Base-by-base conservation (phyloP, 1,284 basidiomycete species). In the Amylostereum areolatum region DNA sequence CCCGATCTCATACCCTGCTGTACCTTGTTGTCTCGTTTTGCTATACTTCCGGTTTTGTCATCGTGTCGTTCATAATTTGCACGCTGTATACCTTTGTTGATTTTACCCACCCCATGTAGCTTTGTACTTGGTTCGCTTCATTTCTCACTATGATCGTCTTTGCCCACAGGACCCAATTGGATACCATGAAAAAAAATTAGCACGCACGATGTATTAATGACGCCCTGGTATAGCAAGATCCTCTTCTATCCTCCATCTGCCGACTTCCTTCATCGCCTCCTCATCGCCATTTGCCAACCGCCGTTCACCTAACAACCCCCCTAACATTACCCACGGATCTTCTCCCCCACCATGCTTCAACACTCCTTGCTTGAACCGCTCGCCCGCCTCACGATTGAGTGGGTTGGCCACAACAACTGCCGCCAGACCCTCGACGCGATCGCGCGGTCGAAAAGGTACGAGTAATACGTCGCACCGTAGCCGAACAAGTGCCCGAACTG, bases 401-500 rank as follows among this genome's bases (percentile, higher is more conserved):
- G 89, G 88, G 41, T 85, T 71, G 1, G 55, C 53, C 1, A 71
- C 60, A 99, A 98, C 0, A 97, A 71, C 18, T 83, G 75, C 9
- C 73, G 67, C 89, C 92, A 99, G 1, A 98, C 84, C 35, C 89
- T 80, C 9, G 89, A 89, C 0, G 97, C 96, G 52, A 99, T 97
- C 3, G 93, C 93, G 3, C 95, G 81, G 60, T 98, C 97, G 57
- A 99, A 93, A 5, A 98, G 75, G 66, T 99, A 99, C 11, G 92
- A 94, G 63, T 99, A 99, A 68, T 99, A 99, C 1, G 92, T 97
- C 7, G 95, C 92, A 5, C 96, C 95, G 60, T 99, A 99, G 1
- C 95, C 94, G 60, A 92, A 96, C 5, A 99, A 70, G 64, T 99
- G 96, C 0, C 92, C 91, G 59, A 99, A 99, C 58, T 95, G 90